Evolutionary conservation across 2,329 filamentous ascomycete species (phyloP).

Genomic region (Exophiala phaeomuriformis): DNA sequence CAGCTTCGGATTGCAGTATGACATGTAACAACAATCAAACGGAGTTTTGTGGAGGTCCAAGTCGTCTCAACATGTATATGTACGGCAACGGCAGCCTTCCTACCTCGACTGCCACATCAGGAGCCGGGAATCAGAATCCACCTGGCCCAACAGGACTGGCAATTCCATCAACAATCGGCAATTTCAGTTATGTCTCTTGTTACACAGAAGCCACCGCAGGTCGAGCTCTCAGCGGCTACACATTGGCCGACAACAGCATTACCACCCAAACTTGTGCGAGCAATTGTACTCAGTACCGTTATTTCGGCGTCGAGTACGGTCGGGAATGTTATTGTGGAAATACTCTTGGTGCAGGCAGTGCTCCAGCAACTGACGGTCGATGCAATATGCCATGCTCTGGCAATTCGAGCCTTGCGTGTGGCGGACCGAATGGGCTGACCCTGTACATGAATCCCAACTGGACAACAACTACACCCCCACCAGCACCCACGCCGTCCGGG

Average conservation of each 20-base stretch:
- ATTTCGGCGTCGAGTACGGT: constrained; percentile 32
- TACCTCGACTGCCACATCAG: constrained; percentile 2
- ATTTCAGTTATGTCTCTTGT: constrained; percentile 25
- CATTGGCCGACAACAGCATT: constrained; percentile 22
- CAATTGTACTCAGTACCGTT: constrained; percentile 28
- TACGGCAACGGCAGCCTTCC: constrained; percentile 13
- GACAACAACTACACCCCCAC: constrained; percentile 6
- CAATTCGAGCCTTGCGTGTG: constrained; percentile 36
- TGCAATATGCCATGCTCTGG: constrained; percentile 42
- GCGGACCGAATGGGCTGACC: constrained; percentile 47
- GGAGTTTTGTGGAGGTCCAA: constrained; percentile 28
- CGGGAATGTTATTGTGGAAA: constrained; percentile 35
- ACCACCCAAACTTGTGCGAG: constrained; percentile 28
- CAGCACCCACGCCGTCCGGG: constrained; percentile 8
- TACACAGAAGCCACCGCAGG: constrained; percentile 30
- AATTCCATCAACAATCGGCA: constrained; percentile 12
- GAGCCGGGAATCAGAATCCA: background rate
- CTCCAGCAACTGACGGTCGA: constrained; percentile 14
- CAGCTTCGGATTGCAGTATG: constrained; percentile 20
- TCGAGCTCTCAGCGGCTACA: constrained; percentile 28
- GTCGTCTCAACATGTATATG: constrained; percentile 18
- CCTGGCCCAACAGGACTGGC: constrained; percentile 9
- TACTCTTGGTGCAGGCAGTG: constrained; percentile 20
- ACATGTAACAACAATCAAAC: constrained; percentile 27
- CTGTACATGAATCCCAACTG: constrained; percentile 17